These are phyloP conservation scores for Globisporangium nagaii DNA, from an alignment of 352 stramenopile genomes.

Conservation along the genomic window DNA sequence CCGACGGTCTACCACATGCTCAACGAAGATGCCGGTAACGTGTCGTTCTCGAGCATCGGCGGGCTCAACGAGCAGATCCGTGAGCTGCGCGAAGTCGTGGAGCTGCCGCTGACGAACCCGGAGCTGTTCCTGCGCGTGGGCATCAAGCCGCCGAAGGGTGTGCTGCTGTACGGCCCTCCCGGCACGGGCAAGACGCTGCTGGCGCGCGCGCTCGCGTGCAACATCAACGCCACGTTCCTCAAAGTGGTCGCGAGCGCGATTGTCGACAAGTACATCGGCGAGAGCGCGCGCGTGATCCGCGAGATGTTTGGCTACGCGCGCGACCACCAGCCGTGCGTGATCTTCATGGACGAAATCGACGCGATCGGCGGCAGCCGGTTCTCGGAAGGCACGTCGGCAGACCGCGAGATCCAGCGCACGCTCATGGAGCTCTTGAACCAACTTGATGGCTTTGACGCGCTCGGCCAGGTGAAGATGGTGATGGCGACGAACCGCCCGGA, in stretches of 20 bases:
- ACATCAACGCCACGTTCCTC: conserved; percentile 99
- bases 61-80: conserved; percentile 99
- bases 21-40: conserved; percentile 94
- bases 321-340: conserved; percentile 99
- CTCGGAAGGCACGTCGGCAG: conserved; percentile 94
- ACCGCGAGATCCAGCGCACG: conserved; percentile 99
- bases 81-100: conserved; percentile 95
- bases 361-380: conserved; percentile 98
- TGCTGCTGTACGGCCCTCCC: conserved; percentile 97
- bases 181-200: conserved; percentile 99
- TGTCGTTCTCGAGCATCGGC: conserved; percentile 97
- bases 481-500: conserved; percentile 99
- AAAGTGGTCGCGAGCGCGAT: conserved; percentile 99
- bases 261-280: conserved; percentile 99
- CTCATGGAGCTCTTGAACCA: conserved; percentile 99
- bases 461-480: conserved; percentile 99
- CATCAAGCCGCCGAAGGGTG: conserved; percentile 98
- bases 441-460: conserved; percentile 98
- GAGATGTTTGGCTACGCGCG: conserved; percentile 99
- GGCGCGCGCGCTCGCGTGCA: conserved; percentile 96
- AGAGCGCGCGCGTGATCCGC: conserved; percentile 98
- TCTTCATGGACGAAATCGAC: conserved; percentile 99
- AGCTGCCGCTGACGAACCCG: conserved; percentile 98
- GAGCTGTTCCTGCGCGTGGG: conserved; percentile 98
- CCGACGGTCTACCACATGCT: conserved; percentile 99